Percentiles rank a stretch among this genome's conserved stretches.
These are phyloP conservation scores for Lizanozyma gosingica DNA, from an alignment of 1,139 yeast species.

Conservation along the genomic window DNA sequence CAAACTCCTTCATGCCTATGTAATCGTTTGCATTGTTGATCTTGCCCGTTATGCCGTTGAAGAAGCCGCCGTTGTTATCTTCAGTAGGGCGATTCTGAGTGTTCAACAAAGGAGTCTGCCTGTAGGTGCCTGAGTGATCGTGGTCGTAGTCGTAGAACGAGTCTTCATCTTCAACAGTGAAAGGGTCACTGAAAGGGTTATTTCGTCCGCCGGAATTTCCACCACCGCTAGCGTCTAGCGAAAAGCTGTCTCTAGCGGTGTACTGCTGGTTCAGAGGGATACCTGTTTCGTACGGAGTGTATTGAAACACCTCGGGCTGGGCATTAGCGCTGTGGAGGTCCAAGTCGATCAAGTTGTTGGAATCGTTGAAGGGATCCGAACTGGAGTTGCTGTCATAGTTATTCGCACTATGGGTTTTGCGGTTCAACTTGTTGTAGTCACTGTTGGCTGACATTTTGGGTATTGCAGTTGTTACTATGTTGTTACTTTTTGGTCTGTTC, in stretches of 20 bases:
- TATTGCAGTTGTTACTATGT: too few relatives aligned
- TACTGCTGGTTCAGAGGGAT: not conserved
- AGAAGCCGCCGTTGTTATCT: constrained; percentile 6
- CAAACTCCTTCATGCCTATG: constrained; percentile 14
- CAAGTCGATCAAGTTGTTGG: not conserved
- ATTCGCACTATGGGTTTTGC: too few relatives aligned
- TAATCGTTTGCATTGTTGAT: constrained; percentile 10
- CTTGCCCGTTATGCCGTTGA: constrained; percentile 2
- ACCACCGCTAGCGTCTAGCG: not conserved
- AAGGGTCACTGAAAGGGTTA: not conserved
- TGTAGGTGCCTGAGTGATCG: constrained; percentile 1
- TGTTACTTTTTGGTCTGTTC: too few relatives aligned
- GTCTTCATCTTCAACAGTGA: not conserved
- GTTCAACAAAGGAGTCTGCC: constrained; percentile 7
- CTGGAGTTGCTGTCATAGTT: too few relatives aligned
- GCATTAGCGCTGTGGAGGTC: not conserved
- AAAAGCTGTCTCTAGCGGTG: not conserved
- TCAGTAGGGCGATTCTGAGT: constrained; percentile 7
- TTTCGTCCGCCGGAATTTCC: not conserved
- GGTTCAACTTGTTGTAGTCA: too few relatives aligned
- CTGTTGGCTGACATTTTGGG: too few relatives aligned
- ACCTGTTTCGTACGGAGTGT: not conserved
- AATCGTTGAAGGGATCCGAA: not conserved
- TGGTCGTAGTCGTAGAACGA: not conserved
- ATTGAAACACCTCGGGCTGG: not conserved